Evolutionary conservation across 192 early-diverging fungal genomes (phyloP), one percentile per base, ranked within the genome.

Genomic region (Entomortierella parvispora): DNA sequence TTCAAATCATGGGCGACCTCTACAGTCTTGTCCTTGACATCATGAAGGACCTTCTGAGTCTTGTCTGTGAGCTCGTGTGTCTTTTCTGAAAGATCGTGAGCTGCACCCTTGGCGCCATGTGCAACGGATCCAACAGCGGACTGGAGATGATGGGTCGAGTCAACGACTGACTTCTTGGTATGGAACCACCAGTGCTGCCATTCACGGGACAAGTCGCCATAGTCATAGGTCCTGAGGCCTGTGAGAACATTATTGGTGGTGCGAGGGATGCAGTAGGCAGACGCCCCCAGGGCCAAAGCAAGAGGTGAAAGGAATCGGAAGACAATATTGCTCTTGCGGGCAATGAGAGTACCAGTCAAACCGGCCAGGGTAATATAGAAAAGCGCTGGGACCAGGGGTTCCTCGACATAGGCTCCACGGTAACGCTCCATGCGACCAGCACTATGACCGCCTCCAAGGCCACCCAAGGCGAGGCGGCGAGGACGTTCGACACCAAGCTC

Each of bases 231-330:
- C 0, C 63, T 66, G 1, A 77, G 31, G 4, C 61, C 65, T 12
- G 62, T 31, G 22, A 77, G 61, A 2, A 77, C 65, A 31, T 77
- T 68, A 48, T 77, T 77, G 42, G 74, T 77, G 0, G 74, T 77
- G 50, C 56, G 68, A 46, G 74, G 74, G 48, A 77, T 68, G 31
- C 65, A 63, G 42, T 77, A 77, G 6, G 74, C 74, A 3, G 63
- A 22, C 14, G 74, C 61, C 9, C 74, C 74, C 9, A 77, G 22
- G 4, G 55, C 65, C 31, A 77, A 25, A 1, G 74, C 65, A 3
- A 52, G 22, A 2, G 65, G 65, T 10, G 74, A 77, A 7, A 77
- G 25, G 61, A 77, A 77, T 2, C 61, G 46, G 47, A 68, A 66
- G 18, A 77, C 34, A 40, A 77, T 37, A 32, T 77, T 77, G 29